A percentile compares a stretch with the other conserved stretches of the same genome.
Conservation (phyloP, 2,329 filamentous ascomycete species). For the Fusarium aywerte region DNA sequence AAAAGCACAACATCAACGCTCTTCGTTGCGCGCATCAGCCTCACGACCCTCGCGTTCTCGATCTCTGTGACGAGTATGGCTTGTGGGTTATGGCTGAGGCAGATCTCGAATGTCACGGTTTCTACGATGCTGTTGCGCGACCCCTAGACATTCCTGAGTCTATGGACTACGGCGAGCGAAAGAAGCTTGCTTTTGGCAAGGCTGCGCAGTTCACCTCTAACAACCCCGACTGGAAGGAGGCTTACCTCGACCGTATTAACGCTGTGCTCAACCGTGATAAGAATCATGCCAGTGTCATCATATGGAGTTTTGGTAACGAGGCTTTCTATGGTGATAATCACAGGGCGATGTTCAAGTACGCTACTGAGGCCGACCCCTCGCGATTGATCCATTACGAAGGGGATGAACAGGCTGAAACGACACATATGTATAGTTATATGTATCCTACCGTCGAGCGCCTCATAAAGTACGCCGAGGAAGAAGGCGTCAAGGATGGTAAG, state of each 20-base stretch:
- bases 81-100: constrained; percentile 68
- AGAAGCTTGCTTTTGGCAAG: constrained; percentile 63
- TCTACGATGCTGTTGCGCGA: constrained; percentile 61
- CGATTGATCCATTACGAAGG: constrained; percentile 75
- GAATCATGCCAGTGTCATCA: constrained; percentile 75
- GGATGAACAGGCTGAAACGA: constrained; percentile 66
- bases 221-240: constrained; percentile 69
- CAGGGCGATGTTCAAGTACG: constrained; percentile 72
- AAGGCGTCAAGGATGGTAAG: constrained; percentile 57
- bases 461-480: constrained; percentile 56
- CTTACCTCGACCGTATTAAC: constrained; percentile 74
- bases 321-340: constrained; percentile 77
- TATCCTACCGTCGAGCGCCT: constrained; percentile 67
- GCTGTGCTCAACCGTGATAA: constrained; percentile 75
- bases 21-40: constrained; percentile 76
- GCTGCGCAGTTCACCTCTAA: constrained; percentile 70
- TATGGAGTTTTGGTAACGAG: constrained; percentile 80
- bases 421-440: constrained; percentile 76
- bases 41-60: constrained; percentile 68
- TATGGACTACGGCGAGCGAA: constrained; percentile 69
- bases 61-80: constrained; percentile 72
- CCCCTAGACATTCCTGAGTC: constrained; percentile 64
- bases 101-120: constrained; percentile 65
- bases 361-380: constrained; percentile 66
- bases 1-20: constrained; percentile 76